Percentiles rank a stretch among this genome's conserved stretches.
Evolutionary conservation across 495 filamentous ascomycete genomes (phyloP).

Genomic region (Tuber microsphaerosporum): DNA sequence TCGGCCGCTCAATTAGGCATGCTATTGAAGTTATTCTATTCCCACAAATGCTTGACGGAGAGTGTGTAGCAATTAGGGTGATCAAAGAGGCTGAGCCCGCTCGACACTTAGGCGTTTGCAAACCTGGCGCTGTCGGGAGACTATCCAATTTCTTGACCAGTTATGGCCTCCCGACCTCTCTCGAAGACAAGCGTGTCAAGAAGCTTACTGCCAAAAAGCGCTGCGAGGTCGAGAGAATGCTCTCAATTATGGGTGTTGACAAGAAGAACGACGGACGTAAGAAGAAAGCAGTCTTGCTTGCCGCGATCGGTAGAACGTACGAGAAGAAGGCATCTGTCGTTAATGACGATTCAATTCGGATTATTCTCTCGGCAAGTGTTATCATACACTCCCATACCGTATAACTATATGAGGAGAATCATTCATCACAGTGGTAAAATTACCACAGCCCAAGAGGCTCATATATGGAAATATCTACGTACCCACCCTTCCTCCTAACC

Average conservation of each 20-base stretch:
- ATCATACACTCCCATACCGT: slow-evolving; percentile 50
- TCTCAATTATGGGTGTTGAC: slow-evolving; percentile 91
- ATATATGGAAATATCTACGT: too few species aligned
- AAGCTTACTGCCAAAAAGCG: slow-evolving; percentile 81
- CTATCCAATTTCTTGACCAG: slow-evolving; percentile 86
- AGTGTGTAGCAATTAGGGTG: slow-evolving; percentile 95
- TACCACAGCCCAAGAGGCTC: too few species aligned
- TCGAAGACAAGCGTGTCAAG: slow-evolving; percentile 75
- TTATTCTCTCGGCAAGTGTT: slow-evolving; percentile 76
- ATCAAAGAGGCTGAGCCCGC: slow-evolving; percentile 93
- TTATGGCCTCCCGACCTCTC: slow-evolving; percentile 80
- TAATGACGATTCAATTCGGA: slow-evolving; percentile 72
- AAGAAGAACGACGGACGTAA: slow-evolving; percentile 96
- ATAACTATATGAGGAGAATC: too few species aligned
- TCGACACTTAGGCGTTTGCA: slow-evolving; percentile 78
- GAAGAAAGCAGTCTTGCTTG: slow-evolving; percentile 99
- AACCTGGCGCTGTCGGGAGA: slow-evolving; percentile 78
- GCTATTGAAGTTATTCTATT: slow-evolving; percentile 92
- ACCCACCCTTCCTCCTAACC: too few species aligned
- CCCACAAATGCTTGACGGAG: slow-evolving; percentile 89
- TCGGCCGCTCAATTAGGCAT: slow-evolving; percentile 96
- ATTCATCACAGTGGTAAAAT: too few species aligned
- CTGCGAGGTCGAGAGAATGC: slow-evolving; percentile 76
- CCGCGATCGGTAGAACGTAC: slow-evolving; percentile 77
- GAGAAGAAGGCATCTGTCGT: slow-evolving; percentile 84